phyloP scores from a whole-genome alignment of 371 early-diverging fungal species.

The Mycotypha africana region DNA sequence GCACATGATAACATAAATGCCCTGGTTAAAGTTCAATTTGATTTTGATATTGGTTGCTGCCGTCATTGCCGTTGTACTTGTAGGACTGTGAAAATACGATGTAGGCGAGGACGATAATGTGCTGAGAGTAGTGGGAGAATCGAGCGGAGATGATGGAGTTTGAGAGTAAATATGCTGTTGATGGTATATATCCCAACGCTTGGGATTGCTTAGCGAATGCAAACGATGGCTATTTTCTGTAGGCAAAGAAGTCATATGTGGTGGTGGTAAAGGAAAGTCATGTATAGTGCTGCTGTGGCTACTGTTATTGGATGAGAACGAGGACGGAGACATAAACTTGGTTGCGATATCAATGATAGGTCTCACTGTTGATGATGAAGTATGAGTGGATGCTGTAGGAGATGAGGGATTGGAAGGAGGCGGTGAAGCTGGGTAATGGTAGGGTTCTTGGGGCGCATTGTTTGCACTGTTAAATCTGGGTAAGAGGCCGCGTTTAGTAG shows the following conservation, averaged over 20 bases:
- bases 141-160: slow-evolving; percentile 15
- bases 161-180: slow-evolving; percentile 23
- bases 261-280: slow-evolving; percentile 11
- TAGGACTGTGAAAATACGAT: too few relatives aligned
- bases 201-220: too few relatives aligned
- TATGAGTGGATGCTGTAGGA: slow-evolving; percentile 44
- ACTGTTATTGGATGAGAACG: slow-evolving; percentile 1
- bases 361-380: slow-evolving; percentile 10
- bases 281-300: slow-evolving; percentile 12
- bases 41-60: slow-evolving; percentile 50
- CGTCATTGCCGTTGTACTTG: too few relatives aligned
- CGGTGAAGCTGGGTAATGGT: slow-evolving; percentile 48
- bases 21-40: slow-evolving; percentile 81
- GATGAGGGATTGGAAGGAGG: slow-evolving; percentile 59
- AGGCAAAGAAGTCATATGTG: slow-evolving; percentile 11
- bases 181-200: too few relatives aligned
- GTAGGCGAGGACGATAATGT: too few relatives aligned
- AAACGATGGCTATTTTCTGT: too few relatives aligned
- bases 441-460: slow-evolving; percentile 5
- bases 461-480: slow-evolving; percentile 2
- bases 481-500: too few relatives aligned
- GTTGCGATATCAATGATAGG: slow-evolving; percentile 41
- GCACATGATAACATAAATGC: slow-evolving; percentile 82
- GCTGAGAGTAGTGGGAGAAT: slow-evolving; percentile 9
- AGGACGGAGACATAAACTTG: slow-evolving; percentile 51